phyloP scores from a whole-genome alignment of 2,329 filamentous ascomycete genomes.

The Tricladium varicosporioides region DNA sequence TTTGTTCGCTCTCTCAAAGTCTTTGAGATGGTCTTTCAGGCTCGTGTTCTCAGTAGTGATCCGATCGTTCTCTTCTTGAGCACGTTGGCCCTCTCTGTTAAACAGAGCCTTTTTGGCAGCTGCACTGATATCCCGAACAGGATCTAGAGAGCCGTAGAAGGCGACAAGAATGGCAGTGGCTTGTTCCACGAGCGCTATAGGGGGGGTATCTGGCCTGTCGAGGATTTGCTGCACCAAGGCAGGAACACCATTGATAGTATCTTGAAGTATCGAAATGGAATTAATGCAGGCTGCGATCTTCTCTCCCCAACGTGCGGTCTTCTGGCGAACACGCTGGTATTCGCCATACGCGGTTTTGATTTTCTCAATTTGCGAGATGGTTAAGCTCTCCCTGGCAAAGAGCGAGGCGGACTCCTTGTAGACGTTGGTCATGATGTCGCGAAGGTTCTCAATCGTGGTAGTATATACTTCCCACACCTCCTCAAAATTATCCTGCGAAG shows the following conservation, averaged over 20 bases:
- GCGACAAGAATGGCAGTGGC: not conserved
- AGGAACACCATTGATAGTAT: not conserved
- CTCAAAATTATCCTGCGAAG: no score
- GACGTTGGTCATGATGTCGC: not conserved
- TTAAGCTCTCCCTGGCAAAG: not conserved
- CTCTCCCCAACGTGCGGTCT: not conserved
- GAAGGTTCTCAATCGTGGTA: not conserved
- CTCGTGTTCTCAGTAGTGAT: no score
- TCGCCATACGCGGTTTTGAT: not conserved
- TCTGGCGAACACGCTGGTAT: not conserved
- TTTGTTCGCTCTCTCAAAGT: no score
- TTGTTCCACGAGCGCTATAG: not conserved
- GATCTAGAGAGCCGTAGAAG: not conserved
- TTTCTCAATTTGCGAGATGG: not conserved
- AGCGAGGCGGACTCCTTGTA: not conserved
- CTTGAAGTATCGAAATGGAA: not conserved
- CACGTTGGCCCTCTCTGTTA: not conserved
- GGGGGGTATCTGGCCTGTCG: not conserved
- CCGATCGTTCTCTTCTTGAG: not conserved
- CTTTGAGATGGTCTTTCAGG: no score
- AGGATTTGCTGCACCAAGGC: not conserved
- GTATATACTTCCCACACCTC: no score
- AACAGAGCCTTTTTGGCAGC: not conserved
- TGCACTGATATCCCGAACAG: not conserved
- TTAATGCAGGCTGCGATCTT: not conserved